Evolutionary conservation across 2,329 filamentous ascomycete genomes (phyloP).

Genomic region (Colletotrichum costaricense): DNA sequence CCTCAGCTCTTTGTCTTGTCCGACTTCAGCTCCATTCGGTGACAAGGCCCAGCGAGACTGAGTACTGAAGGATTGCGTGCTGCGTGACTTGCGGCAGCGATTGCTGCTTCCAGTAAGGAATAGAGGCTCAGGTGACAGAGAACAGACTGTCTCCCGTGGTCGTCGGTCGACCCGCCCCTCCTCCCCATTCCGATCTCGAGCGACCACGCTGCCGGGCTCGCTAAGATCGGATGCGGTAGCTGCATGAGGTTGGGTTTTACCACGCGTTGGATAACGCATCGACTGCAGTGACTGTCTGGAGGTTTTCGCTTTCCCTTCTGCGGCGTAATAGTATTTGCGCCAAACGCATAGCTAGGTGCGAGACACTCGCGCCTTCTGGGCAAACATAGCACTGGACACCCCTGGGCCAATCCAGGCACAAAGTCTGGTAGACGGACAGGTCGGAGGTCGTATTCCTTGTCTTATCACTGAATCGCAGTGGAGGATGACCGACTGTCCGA

Average conservation of each 20-base stretch:
- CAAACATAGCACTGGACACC: slow-evolving; percentile 12
- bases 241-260: slow-evolving; percentile 31
- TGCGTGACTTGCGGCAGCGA: slow-evolving; percentile 20
- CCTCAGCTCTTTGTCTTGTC: slow-evolving; percentile 3
- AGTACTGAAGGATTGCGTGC: slow-evolving; percentile 16
- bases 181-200: slow-evolving; percentile 14
- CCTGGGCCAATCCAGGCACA: slow-evolving; percentile 4
- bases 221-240: slow-evolving; percentile 24
- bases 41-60: slow-evolving; percentile 3
- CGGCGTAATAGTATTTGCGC: slow-evolving; percentile 1
- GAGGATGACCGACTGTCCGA: slow-evolving; percentile 23
- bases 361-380: slow-evolving; percentile 12
- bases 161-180: slow-evolving; percentile 15
- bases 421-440: slow-evolving; percentile 18
- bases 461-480: slow-evolving; percentile 7
- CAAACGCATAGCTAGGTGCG: slow-evolving; percentile 6
- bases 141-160: slow-evolving; percentile 14
- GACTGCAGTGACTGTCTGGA: slow-evolving; percentile 1
- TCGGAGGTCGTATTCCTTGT: slow-evolving; percentile 13
- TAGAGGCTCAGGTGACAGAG: slow-evolving; percentile 24
- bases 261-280: slow-evolving; percentile 21
- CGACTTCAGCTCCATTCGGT: slow-evolving; percentile 1
- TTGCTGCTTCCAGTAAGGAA: slow-evolving; percentile 15
- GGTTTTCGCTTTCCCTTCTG: neutral
- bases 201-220: slow-evolving; percentile 19